Base-by-base conservation (phyloP, 257 asterid species). In the Lantana camara region DNA sequence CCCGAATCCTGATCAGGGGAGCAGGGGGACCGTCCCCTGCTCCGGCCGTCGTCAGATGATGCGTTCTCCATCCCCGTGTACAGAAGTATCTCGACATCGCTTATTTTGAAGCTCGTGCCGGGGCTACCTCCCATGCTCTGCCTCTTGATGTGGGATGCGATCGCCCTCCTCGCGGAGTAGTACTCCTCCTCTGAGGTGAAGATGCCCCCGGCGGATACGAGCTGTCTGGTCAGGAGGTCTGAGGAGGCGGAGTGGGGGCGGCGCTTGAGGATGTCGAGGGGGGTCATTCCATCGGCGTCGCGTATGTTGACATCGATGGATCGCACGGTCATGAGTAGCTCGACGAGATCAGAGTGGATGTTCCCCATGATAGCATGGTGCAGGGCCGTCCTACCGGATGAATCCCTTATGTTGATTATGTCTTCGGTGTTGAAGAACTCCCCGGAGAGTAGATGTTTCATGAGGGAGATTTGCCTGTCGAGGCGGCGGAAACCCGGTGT, bases 201-300 rank as follows among this genome's bases (percentile, higher is more conserved):
- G 37, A 90, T 84, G 29, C 97, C 97, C 1, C 96, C 97, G 0
- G 90, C 96, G 0, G 95, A 90, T 6, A 94, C 83, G 75, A 94
- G 67, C 49, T 81, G 96, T 11, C 82, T 75, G 40, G 86, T 77
- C 5, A 90, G 77, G 5, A 88, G 72, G 22, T 90, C 97, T 0
- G 92, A 85, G 1, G 96, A 82, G 3, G 82, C 83, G n/a, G 95
- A 85, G 5, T 55, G 71, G 2, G 97, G 96, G 7, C 82, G 77
- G 38, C 79, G 92, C 77, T 73, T 73, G 44, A 90, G 90, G 22
- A 85, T 75, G 77, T 90, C 97, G 6, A 90, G 95, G 0, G 99
- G 89, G 8, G 97, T 88, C 83, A 75, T 76, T n/a, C 95, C 93
- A 37, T 69, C 77, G 19, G 14, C 17, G 67, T 94, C 97, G 4